Conservation (phyloP, 345 rosid genomes). For the Lagerstroemia speciosa region DNA sequence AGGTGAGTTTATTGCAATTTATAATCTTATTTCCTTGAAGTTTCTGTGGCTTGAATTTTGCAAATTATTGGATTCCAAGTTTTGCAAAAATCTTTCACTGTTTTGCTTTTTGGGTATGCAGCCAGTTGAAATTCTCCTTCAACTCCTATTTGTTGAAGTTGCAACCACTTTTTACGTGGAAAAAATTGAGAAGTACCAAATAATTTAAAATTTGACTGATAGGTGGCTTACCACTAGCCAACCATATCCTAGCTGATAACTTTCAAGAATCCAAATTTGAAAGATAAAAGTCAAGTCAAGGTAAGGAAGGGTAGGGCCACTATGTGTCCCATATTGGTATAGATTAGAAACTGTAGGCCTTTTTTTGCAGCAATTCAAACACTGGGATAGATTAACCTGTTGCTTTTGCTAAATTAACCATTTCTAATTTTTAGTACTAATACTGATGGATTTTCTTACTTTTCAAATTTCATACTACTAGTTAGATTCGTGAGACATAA, state of each 20-base stretch:
- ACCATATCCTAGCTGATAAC: background rate
- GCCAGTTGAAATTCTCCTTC: background rate
- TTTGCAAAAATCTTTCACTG: background rate
- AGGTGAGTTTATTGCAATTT: constrained; percentile 35
- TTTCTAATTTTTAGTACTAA: background rate
- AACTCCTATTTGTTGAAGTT: background rate
- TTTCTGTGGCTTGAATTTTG: background rate
- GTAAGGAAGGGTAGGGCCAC: background rate
- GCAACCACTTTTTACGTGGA: background rate
- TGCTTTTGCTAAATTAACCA: background rate
- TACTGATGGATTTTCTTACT: background rate
- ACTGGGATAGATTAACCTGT: background rate
- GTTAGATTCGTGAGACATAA: background rate
- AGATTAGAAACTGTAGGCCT: background rate
- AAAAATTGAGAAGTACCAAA: no score
- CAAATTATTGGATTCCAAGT: background rate
- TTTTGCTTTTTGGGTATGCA: background rate
- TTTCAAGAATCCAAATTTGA: background rate
- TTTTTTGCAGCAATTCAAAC: background rate
- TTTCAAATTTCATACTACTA: background rate
- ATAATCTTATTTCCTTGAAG: constrained; percentile 5
- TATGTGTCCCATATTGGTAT: background rate
- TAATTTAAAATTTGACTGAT: background rate
- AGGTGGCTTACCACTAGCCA: background rate
- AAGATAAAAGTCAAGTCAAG: background rate